Base-by-base conservation (phyloP, 495 filamentous ascomycete genomes). In the Podospora didyma region DNA sequence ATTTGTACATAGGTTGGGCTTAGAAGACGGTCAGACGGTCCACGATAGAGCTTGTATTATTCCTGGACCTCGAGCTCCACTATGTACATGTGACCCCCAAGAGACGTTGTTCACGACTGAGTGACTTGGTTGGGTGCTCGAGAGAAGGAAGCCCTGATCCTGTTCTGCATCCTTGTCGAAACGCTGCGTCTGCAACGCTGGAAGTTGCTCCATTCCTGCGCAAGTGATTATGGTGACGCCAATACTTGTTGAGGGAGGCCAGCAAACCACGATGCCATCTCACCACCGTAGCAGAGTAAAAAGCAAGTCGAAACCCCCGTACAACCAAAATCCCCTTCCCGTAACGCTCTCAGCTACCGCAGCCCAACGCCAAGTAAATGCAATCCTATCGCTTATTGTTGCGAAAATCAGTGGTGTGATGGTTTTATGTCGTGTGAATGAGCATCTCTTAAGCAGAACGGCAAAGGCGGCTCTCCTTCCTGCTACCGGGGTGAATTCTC, bases 21-120 rank as follows among this genome's bases (percentile, higher is more conserved):
- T 41, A 37, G 26, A 22, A 26, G 53, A 26, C 41, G 41, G 28
- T 51, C 28, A 26, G 53, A 26, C 41, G 41, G 28, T 51, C 28
- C 51, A 31, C 35, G 35, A 59, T 65, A 57, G 62, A 68, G 54
- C 56, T 56, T 65, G 65, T 61, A 67, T 59, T 54, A 62, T 50
- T 51, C 44, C 39, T 42, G 12, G 39, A 42, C 39, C 14, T 16
- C 39, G 5, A 42, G n/a, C 44, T 54, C 39, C 5, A 14, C 39
- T 42, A 14, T 14, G n/a, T 16, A 42, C 39, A 42, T 42, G 39
- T 42, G 39, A 42, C 39, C 39, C 4, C 39, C 5, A 2, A 42
- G n/a, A 16, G 39, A 14, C 2, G 9, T 7, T 31, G 26, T 31
- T 31, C n/a, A 9, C 26, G 26, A 31, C 26, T 31, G 9, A 31